Conservation (phyloP, 768 basidiomycete genomes). For the Rhodotorula sphaerocarpa region DNA sequence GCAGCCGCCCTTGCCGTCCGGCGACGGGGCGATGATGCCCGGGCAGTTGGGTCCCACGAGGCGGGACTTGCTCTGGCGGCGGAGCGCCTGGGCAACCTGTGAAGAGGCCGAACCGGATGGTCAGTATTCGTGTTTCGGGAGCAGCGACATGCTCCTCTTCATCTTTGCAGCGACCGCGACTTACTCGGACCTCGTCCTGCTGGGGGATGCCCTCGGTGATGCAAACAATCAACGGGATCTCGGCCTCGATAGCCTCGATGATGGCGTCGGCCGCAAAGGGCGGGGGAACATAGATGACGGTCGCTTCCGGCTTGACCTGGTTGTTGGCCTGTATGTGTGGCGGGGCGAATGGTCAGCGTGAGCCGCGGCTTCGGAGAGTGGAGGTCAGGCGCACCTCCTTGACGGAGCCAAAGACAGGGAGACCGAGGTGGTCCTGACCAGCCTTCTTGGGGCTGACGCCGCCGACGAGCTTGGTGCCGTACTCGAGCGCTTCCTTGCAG, state of each 20-base stretch:
- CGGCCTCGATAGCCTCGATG: conserved; percentile 96
- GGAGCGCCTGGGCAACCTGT: conserved; percentile 86
- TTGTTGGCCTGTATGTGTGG: conserved; percentile 62
- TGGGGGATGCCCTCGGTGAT: conserved; percentile 99
- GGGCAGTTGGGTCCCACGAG: conserved; percentile 99
- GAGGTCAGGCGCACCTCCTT: conserved; percentile 58
- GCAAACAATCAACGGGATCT: conserved; percentile 94
- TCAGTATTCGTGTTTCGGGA: too few species aligned
- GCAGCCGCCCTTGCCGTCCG: conserved; percentile 57
- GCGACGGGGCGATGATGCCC: conserved; percentile 80
- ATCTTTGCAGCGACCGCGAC: conserved; percentile 35
- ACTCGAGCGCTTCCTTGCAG: conserved; percentile 80
- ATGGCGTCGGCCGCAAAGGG: conserved; percentile 92
- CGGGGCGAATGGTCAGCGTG: not conserved
- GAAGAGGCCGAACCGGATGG: not conserved
- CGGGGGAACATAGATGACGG: conserved; percentile 96
- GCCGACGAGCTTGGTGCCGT: conserved; percentile 95
- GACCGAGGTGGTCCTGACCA: conserved; percentile 84
- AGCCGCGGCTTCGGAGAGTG: too few species aligned
- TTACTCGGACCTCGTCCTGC: conserved; percentile 82
- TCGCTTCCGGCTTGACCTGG: conserved; percentile 79
- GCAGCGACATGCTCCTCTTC: too few species aligned
- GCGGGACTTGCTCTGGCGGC: conserved; percentile 84
- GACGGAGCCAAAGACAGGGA: conserved; percentile 88
- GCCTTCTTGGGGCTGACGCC: conserved; percentile 96